Evolutionary conservation across 129 eudicot species (phyloP), one percentile per base, ranked within the genome.

Genomic region (Calendula officinalis): DNA sequence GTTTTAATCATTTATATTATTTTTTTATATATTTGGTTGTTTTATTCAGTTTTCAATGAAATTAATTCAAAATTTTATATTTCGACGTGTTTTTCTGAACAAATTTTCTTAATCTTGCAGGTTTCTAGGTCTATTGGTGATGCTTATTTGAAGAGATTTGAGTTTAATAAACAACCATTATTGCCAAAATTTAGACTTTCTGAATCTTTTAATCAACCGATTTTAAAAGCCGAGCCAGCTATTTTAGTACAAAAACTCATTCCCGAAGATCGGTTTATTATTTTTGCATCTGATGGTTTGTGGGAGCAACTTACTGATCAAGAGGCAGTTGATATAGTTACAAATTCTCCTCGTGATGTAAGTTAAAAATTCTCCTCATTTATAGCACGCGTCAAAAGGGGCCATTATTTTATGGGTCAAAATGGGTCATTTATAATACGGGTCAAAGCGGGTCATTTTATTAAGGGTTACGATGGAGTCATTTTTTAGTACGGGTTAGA

Each of bases 251-350:
- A 75, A 40, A 63, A 80, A 37, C 78, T 88, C 66, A 56, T 55
- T 14, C 84, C 96, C 0, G 81, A 82, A 58, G 89, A 88, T 51
- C 77, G 69, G 15, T 88, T 88, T 70, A 80, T 88, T 51, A 87
- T 87, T 45, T 84, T 81, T 68, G 95, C 91, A 36, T 84, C 95
- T 3, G 95, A 88, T 75, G 96, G 96, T 35, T 70, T 88, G 54
- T 88, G 96, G 96, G 96, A 88, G 39, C 92, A 88, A 64, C 84
- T 88, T 60, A 75, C 69, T 50, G 87, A 84, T 64, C 86, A 88
- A 80, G 73, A 80, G 42, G 96, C 96, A 11, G 89, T 88, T 58
- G 83, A 88, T 68, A 48, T 88, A 13, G 94, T 88, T 62, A 61
- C 69, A 64, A 66, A 34, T 27, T 67, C 60, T 42, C 81, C 86